phyloP scores from a whole-genome alignment of 768 basidiomycete genomes.

The Hydnomerulius pinastri region DNA sequence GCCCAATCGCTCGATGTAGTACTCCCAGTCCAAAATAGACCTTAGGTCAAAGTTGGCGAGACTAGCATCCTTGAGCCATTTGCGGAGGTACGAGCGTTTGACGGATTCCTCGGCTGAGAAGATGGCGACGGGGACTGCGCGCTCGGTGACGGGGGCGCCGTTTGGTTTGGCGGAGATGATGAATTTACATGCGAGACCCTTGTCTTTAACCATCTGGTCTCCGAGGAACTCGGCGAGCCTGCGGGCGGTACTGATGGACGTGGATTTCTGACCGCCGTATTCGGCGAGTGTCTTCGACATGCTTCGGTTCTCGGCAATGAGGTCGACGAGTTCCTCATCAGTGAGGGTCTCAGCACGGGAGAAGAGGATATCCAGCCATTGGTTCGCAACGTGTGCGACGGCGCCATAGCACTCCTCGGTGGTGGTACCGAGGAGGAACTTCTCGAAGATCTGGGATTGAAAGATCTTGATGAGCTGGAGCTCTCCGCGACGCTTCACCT shows the following conservation, averaged over 20 bases:
- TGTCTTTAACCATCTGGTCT: slow-evolving; percentile 99
- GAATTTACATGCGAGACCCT: slow-evolving; percentile 97
- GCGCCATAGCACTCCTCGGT: slow-evolving; percentile 95
- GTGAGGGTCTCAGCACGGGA: slow-evolving; percentile 79
- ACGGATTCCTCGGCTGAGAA: slow-evolving; percentile 94
- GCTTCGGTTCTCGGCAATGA: slow-evolving; percentile 97
- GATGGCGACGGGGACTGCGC: slow-evolving; percentile 95
- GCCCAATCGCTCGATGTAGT: slow-evolving; percentile 96
- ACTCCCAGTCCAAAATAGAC: slow-evolving; percentile 95
- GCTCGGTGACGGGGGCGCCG: slow-evolving; percentile 94
- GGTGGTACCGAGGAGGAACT: slow-evolving; percentile 90
- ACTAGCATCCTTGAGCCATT: slow-evolving; percentile 95
- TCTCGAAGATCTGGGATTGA: slow-evolving; percentile 98
- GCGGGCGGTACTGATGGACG: slow-evolving; percentile 94
- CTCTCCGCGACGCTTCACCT: slow-evolving; percentile 97
- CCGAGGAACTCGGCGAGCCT: slow-evolving; percentile 96
- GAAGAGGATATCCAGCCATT: slow-evolving; percentile 96
- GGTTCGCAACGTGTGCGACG: slow-evolving; percentile 91
- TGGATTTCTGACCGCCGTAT: slow-evolving; percentile 96
- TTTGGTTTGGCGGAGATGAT: slow-evolving; percentile 94
- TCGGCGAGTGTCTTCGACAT: slow-evolving; percentile 97
- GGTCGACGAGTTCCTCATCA: slow-evolving; percentile 93
- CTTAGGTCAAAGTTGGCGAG: slow-evolving; percentile 88
- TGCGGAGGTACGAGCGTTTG: slow-evolving; percentile 87
- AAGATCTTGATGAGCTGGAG: slow-evolving; percentile 99